Percentiles rank a stretch among this genome's conserved stretches.
These are phyloP conservation scores for Phylloporus arenicola DNA, from an alignment of 768 basidiomycete genomes.

Conservation along the genomic window DNA sequence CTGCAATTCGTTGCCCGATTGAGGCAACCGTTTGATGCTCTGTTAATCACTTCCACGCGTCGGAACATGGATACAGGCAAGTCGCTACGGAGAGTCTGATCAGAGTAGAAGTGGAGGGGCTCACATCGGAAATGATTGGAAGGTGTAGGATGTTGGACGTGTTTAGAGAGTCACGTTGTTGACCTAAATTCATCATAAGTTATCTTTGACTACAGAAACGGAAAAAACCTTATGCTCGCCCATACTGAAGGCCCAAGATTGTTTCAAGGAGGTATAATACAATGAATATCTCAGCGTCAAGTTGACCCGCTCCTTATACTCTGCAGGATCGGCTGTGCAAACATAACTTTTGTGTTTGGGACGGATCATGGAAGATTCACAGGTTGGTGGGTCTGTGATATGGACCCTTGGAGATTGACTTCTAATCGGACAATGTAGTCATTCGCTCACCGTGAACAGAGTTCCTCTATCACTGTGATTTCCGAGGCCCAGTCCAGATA, in stretches of 20 bases:
- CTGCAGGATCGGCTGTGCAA: slow-evolving; percentile 6
- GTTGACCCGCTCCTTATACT: slow-evolving; percentile 12
- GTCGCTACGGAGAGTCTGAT: no score
- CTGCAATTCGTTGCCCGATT: no score
- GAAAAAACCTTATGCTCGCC: slow-evolving; percentile 15
- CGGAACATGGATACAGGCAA: no score
- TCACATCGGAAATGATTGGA: no score
- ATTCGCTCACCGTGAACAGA: not conserved
- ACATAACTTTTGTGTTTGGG: slow-evolving; percentile 3
- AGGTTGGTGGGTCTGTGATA: slow-evolving; percentile 17
- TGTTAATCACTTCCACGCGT: no score
- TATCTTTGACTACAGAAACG: not conserved
- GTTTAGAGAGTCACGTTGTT: slow-evolving; percentile 13
- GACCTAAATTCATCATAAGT: slow-evolving; percentile 12
- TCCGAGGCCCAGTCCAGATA: not conserved
- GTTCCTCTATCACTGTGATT: not conserved
- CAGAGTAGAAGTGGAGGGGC: no score
- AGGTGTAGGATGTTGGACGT: no score
- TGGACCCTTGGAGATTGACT: slow-evolving; percentile 1
- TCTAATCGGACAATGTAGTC: not conserved
- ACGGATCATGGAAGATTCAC: slow-evolving; percentile 11
- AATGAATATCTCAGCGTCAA: slow-evolving; percentile 4
- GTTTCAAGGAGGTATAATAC: not conserved
- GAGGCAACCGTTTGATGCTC: no score
- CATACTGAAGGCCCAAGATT: not conserved